Percentiles rank a stretch among this genome's conserved stretches.
Evolutionary conservation across 106 monocot species (phyloP).

Genomic region (Dendrobium huoshanense): DNA sequence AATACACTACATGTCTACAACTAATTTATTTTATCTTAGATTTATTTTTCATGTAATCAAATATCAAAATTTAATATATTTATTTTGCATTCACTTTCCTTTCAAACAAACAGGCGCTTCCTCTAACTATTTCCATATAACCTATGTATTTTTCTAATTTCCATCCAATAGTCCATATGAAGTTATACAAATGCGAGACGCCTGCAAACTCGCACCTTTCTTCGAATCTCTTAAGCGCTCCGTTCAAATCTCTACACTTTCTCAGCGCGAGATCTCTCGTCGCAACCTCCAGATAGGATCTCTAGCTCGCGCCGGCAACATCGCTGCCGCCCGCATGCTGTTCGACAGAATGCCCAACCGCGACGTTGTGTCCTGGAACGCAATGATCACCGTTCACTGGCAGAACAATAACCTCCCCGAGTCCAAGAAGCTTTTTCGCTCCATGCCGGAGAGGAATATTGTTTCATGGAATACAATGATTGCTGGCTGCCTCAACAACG

Average conservation of each 20-base stretch:
- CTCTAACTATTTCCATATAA: no score
- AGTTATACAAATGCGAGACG: no score
- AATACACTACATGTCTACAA: no score
- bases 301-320: slow-evolving; percentile 28
- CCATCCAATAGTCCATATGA: no score
- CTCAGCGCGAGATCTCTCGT: slow-evolving; percentile 16
- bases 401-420: slow-evolving; percentile 27
- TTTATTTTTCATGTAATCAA: no score
- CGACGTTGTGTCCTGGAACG: slow-evolving; percentile 50
- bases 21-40: no score
- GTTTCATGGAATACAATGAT: slow-evolving; percentile 67
- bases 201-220: no score
- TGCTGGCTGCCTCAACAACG: slow-evolving; percentile 38
- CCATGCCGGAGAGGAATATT: slow-evolving; percentile 34
- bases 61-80: no score
- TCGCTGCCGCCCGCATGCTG: slow-evolving; percentile 37
- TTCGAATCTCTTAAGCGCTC: background rate
- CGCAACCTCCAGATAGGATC: slow-evolving; percentile 37
- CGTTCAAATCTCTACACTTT: background rate
- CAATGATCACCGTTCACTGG: slow-evolving; percentile 51
- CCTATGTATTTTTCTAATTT: no score
- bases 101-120: no score
- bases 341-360: slow-evolving; percentile 55
- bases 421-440: slow-evolving; percentile 29
- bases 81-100: no score